A percentile compares a stretch with the other conserved stretches of the same genome.
Conservation (phyloP, 306 rosid genomes). For the Prinsepia uniflora region DNA sequence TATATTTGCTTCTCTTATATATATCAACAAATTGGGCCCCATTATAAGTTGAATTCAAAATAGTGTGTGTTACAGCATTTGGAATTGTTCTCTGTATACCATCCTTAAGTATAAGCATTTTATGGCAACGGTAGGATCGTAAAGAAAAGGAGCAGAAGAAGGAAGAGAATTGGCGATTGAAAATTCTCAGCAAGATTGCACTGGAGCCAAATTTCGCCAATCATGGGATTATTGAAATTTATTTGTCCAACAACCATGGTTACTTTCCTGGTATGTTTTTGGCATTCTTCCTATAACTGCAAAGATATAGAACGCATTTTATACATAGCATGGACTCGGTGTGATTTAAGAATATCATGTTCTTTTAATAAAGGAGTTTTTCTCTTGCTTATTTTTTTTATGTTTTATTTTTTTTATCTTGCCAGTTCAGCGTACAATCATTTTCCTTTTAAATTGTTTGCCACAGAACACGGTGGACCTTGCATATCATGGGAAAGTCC, state of each 20-base stretch:
- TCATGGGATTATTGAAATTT: slow-evolving; percentile 61
- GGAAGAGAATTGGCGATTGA: slow-evolving; percentile 53
- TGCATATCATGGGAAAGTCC: slow-evolving; percentile 57
- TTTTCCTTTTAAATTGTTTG: background rate
- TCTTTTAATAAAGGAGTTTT: background rate
- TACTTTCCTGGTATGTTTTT: slow-evolving; percentile 45
- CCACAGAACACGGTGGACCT: slow-evolving; percentile 50
- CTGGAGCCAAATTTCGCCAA: slow-evolving; percentile 68
- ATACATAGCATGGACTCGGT: background rate
- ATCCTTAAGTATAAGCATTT: slow-evolving; percentile 8
- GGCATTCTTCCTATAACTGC: slow-evolving; percentile 5
- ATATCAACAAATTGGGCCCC: background rate
- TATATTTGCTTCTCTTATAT: background rate
- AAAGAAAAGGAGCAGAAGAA: slow-evolving; percentile 56
- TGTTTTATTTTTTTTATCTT: background rate
- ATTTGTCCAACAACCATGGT: slow-evolving; percentile 56
- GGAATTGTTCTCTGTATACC: background rate
- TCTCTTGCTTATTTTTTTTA: background rate
- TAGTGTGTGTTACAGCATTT: slow-evolving; percentile 4
- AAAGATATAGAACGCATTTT: background rate
- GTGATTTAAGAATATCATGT: background rate
- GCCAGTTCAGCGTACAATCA: slow-evolving; percentile 19
- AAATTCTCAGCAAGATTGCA: slow-evolving; percentile 61
- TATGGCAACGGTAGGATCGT: slow-evolving; percentile 49
- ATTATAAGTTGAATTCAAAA: background rate